Base-by-base conservation (phyloP, 768 basidiomycete genomes). In the Lentinula detonsa region DNA sequence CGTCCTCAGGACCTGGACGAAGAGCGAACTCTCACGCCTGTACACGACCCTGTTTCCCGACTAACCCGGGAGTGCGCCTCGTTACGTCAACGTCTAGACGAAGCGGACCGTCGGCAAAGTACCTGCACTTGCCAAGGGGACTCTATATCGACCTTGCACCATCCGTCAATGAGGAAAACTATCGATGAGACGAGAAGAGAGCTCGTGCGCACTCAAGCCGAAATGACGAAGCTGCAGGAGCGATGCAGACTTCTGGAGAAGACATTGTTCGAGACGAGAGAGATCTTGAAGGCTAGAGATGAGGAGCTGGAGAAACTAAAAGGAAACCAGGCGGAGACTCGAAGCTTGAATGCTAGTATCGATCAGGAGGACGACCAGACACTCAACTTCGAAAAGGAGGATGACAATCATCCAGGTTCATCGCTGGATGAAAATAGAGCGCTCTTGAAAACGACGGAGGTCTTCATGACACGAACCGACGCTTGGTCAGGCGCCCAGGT, bases 401-500 rank as follows among this genome's bases (percentile, higher is more conserved):
- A 46, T 31, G 37, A 40, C 45, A n/a, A n/a, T 33, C 57, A 35
- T 42, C 53, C 51, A 28, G 52, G 53, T 21, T 35, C 40, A 6
- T 11, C n/a, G 7, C 11, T 39, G 9, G 77, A 84, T 34, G 87
- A 90, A 71, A 81, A 83, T 46, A 77, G 76, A 10, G 87, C 85
- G 11, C 82, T 85, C 37, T 64, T 75, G 43, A 83, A 81, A 61
- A 82, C 84, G 67, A 71, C 76, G 59, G 90, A 91, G 68, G 75
- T 79, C 21, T 91, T 86, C 71, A 79, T 91, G 74, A 88, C 88
- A 15, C 86, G 88, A 62, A 85, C 83, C 35, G 90, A 91, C 71
- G 74, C 71, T 34, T 89, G 85, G 87, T 89, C 88, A 1, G 90
- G 90, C 11, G 85, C 87, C 1, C 88, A 90, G 69, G 80, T 91